These are phyloP conservation scores for Sextonia rubra DNA, from an alignment of 164 flowering plant species.

Conservation along the genomic window DNA sequence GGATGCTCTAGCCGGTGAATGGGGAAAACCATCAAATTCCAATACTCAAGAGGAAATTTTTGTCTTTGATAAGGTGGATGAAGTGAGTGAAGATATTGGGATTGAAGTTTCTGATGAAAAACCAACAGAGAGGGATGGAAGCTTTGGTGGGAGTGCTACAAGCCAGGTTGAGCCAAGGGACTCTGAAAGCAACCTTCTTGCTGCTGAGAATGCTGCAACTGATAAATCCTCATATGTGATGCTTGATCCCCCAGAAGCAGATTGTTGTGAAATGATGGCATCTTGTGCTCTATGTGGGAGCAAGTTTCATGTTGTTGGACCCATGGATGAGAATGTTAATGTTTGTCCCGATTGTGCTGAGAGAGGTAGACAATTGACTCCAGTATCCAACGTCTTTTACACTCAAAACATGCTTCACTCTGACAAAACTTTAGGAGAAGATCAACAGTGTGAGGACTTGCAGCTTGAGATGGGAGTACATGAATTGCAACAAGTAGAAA, in stretches of 20 bases:
- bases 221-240: constrained; percentile 19
- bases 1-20: constrained; percentile 44
- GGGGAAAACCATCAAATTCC: constrained; percentile 28
- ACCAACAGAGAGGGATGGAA: constrained; percentile 17
- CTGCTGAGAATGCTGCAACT: constrained; percentile 15
- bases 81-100: constrained; percentile 23
- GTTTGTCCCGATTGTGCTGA: constrained; percentile 57
- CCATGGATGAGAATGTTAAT: constrained; percentile 27
- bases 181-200: constrained; percentile 24
- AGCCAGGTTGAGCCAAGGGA: constrained; percentile 22
- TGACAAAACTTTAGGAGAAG: constrained; percentile 18
- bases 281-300: constrained; percentile 58
- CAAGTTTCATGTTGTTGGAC: constrained; percentile 26
- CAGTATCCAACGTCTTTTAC: constrained; percentile 8
- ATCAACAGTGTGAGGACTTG: constrained; percentile 12
- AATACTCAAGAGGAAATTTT: constrained; percentile 57
- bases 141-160: constrained; percentile 21
- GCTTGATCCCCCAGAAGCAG: constrained; percentile 21
- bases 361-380: constrained; percentile 21
- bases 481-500: constrained; percentile 17
- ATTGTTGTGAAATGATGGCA: constrained; percentile 17
- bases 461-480: constrained; percentile 9
- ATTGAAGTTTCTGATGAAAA: constrained; percentile 24
- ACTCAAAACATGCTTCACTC: constrained; percentile 18
- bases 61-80: constrained; percentile 57